A percentile compares a stretch with the other conserved stretches of the same genome.
Evolutionary conservation across 2,329 filamentous ascomycete genomes (phyloP).

Genomic region (Diaporthe citri): DNA sequence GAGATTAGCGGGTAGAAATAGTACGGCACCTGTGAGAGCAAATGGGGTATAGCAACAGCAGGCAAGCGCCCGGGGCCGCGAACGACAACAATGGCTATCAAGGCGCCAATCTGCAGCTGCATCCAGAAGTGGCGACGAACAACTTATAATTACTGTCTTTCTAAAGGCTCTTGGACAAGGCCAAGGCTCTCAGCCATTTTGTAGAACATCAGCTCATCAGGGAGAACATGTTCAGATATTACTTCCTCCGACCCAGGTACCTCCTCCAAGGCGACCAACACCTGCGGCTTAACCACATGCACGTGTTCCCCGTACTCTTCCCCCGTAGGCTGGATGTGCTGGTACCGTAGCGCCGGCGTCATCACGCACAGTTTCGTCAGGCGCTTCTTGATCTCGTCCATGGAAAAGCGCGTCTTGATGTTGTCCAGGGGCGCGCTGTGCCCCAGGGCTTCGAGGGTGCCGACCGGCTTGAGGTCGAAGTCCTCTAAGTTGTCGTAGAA

Average conservation of each 20-base stretch:
- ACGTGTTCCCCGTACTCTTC: neutral
- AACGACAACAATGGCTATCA: neutral
- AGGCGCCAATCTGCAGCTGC: neutral
- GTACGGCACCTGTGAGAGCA: neutral
- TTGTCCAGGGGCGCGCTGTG: neutral
- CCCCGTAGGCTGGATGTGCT: neutral
- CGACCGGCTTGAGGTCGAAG: neutral
- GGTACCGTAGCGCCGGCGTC: neutral
- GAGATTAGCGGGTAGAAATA: neutral
- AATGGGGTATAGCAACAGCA: neutral
- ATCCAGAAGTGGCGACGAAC: neutral
- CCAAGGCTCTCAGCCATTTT: neutral
- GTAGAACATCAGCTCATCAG: neutral
- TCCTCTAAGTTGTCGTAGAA: neutral
- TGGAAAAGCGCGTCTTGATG: neutral
- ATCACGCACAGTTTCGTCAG: neutral
- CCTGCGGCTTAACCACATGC: neutral
- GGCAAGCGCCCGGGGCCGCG: neutral
- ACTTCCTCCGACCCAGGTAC: neutral
- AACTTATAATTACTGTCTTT: neutral
- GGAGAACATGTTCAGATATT: no score
- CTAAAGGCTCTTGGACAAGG: neutral
- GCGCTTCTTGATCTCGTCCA: neutral
- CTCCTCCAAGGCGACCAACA: neutral
- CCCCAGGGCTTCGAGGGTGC: neutral